A percentile compares a stretch with the other conserved stretches of the same genome.
Conservation (phyloP, 1,284 basidiomycete genomes). For the Ceratobasidium sp. region DNA sequence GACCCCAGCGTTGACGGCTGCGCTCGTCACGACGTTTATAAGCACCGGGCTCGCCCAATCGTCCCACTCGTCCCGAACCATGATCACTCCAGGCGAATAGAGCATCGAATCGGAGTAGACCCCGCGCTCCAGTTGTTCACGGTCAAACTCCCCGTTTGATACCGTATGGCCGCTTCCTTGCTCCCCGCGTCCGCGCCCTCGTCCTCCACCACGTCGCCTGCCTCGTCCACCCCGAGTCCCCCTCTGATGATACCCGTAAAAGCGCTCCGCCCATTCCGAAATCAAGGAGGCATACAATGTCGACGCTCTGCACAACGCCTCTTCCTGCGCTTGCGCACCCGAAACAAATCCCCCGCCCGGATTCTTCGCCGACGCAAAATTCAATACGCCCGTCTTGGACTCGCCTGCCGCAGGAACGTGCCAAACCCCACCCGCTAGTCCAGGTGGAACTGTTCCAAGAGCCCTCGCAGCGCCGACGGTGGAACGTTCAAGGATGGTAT, state of each 20-base stretch:
- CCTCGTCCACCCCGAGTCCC: conserved; percentile 3
- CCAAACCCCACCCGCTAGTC: background rate
- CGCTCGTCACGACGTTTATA: conserved; percentile 70
- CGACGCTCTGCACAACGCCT: conserved; percentile 75
- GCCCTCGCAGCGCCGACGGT: conserved; percentile 24
- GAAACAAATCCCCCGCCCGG: conserved; percentile 74
- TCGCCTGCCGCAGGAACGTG: conserved; percentile 28
- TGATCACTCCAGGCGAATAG: conserved; percentile 66
- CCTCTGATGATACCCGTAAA: conserved; percentile 66
- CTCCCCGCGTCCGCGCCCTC: background rate
- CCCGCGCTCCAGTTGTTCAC: conserved; percentile 58
- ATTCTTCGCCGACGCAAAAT: conserved; percentile 74
- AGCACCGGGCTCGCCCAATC: conserved; percentile 64
- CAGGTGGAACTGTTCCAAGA: conserved; percentile 24
- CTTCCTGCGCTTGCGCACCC: conserved; percentile 77
- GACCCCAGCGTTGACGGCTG: conserved; percentile 75
- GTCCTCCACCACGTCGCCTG: conserved; percentile 1
- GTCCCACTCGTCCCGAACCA: conserved; percentile 69
- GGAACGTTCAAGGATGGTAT: conserved; percentile 34
- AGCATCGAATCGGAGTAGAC: conserved; percentile 73
- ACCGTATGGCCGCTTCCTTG: background rate
- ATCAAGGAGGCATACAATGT: conserved; percentile 70
- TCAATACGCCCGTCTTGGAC: conserved; percentile 65
- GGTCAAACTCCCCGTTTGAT: conserved; percentile 58
- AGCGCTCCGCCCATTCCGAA: conserved; percentile 63